Conservation (phyloP, 306 rosid genomes). For the Begonia loranthoides region DNA sequence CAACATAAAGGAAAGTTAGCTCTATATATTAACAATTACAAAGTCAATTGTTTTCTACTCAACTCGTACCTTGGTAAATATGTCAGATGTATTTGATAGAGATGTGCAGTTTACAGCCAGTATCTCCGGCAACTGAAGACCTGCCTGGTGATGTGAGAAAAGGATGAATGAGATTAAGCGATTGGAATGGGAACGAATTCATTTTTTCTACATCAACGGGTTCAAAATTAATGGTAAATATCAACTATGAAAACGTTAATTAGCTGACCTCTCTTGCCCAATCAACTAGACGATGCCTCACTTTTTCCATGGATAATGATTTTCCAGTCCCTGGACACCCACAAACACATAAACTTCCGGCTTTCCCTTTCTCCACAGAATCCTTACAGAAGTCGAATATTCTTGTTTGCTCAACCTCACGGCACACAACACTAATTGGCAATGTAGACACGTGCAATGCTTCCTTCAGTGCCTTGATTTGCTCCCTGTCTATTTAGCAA, state of each 20-base stretch:
- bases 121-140: constrained; percentile 41
- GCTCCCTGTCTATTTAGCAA: constrained; percentile 37
- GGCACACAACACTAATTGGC: constrained; percentile 48
- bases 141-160: constrained; percentile 30
- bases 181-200: background rate
- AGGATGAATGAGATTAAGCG: background rate
- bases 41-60: background rate
- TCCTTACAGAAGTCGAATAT: constrained; percentile 65
- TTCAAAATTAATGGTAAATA: too few species aligned
- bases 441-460: constrained; percentile 59
- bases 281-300: constrained; percentile 32
- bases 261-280: constrained; percentile 55
- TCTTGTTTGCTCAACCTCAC: constrained; percentile 64
- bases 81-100: constrained; percentile 54
- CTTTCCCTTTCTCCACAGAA: constrained; percentile 45
- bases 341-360: constrained; percentile 68
- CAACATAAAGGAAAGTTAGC: constrained; percentile 17
- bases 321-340: constrained; percentile 95
- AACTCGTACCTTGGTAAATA: constrained; percentile 55
- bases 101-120: constrained; percentile 58
- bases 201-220: too few species aligned
- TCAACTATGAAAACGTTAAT: too few species aligned
- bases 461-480: constrained; percentile 45
- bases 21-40: background rate
- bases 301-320: constrained; percentile 62